Conservation (phyloP, 805 yeast species). For the Saturnispora quitensis region DNA sequence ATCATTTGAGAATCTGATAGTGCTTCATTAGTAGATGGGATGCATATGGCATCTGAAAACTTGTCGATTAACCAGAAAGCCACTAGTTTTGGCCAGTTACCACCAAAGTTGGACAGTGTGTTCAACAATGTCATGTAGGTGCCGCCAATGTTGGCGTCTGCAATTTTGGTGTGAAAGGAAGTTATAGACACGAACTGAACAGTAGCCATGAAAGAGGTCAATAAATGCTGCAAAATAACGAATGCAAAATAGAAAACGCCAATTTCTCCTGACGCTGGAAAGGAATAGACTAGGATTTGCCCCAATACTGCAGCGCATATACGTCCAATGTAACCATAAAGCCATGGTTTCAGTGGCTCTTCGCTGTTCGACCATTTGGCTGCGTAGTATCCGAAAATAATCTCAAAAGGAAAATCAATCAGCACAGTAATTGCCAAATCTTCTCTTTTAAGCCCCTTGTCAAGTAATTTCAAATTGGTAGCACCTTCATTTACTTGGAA, state of each 20-base stretch:
- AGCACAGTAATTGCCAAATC: slow-evolving; percentile 88
- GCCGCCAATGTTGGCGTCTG: slow-evolving; percentile 94
- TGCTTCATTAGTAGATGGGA: slow-evolving; percentile 13
- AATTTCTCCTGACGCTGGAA: slow-evolving; percentile 51
- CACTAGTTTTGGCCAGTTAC: slow-evolving; percentile 93
- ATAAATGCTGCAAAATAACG: slow-evolving; percentile 72
- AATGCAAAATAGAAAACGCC: slow-evolving; percentile 49
- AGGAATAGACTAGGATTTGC: slow-evolving; percentile 58
- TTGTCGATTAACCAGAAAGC: slow-evolving; percentile 73
- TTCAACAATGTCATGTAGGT: slow-evolving; percentile 96
- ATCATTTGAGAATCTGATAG: background rate
- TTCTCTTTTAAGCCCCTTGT: slow-evolving; percentile 87
- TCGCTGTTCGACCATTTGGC: slow-evolving; percentile 88
- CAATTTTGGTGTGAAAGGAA: slow-evolving; percentile 91
- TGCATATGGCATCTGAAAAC: slow-evolving; percentile 61
- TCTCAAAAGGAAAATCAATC: slow-evolving; percentile 93
- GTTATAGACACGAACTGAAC: slow-evolving; percentile 90
- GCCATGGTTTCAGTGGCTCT: slow-evolving; percentile 80
- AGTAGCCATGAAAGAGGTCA: slow-evolving; percentile 88
- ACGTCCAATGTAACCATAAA: slow-evolving; percentile 77
- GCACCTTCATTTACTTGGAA: slow-evolving; percentile 96
- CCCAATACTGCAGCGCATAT: slow-evolving; percentile 68
- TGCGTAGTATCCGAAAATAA: slow-evolving; percentile 89
- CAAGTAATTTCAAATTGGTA: slow-evolving; percentile 82
- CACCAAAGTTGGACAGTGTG: slow-evolving; percentile 88